Conservation (phyloP, 192 early-diverging fungal genomes). For the Coemansia sp. region DNA sequence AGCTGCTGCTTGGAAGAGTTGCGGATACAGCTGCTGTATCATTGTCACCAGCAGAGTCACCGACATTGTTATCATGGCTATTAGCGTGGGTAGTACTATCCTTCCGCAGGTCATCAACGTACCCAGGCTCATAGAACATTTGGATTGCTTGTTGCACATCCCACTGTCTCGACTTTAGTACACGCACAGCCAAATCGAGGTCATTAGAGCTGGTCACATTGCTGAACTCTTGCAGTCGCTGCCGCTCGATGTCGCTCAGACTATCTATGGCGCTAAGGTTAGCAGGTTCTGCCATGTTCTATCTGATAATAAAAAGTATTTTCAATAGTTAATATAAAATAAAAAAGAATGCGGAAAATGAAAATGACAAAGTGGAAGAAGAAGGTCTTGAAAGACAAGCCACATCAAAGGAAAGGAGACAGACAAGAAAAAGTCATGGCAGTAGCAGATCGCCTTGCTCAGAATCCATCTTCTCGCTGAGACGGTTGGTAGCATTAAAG, state of each 20-base stretch:
- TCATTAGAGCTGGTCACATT: constrained; percentile 23
- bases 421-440: constrained; percentile 1
- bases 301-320: too few species aligned
- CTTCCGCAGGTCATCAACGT: neutral
- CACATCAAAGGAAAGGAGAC: neutral
- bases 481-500: constrained; percentile 56
- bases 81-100: neutral
- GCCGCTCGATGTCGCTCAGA: constrained; percentile 28
- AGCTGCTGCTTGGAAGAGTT: neutral
- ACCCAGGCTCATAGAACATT: constrained; percentile 34
- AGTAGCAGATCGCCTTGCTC: constrained; percentile 1
- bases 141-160: constrained; percentile 29
- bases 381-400: neutral
- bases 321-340: neutral
- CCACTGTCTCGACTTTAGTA: constrained; percentile 32
- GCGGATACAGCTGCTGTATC: too few species aligned
- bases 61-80: neutral
- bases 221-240: constrained; percentile 33
- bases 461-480: constrained; percentile 17
- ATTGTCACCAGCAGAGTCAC: neutral
- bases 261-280: constrained; percentile 16
- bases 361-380: constrained; percentile 3
- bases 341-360: constrained; percentile 1
- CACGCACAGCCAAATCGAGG: constrained; percentile 20
- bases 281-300: neutral